Evolutionary conservation across 1,284 basidiomycete species (phyloP).

Genomic region (Xanthoconium separans): DNA sequence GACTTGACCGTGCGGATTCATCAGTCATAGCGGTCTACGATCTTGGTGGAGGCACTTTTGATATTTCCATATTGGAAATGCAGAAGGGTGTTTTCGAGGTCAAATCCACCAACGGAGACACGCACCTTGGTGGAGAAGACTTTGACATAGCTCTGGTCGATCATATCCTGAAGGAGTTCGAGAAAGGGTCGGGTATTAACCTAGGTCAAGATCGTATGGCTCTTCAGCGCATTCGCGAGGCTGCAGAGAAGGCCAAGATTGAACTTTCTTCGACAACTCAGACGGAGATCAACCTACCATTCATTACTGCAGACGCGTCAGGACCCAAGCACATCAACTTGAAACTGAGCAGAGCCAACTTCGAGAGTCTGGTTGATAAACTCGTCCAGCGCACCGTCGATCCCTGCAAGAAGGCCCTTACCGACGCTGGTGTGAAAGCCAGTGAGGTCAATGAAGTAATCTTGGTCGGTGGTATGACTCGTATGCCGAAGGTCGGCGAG

Average conservation of each 20-base stretch:
- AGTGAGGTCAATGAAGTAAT: conserved; percentile 96
- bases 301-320: conserved; percentile 93
- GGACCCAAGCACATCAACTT: conserved; percentile 97
- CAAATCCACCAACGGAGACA: conserved; percentile 99
- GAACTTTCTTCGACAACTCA: conserved; percentile 92
- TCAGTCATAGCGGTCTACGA: conserved; percentile 96
- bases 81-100: conserved; percentile 99
- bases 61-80: conserved; percentile 99
- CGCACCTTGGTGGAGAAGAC: conserved; percentile 98
- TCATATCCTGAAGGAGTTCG: conserved; percentile 88
- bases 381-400: conserved; percentile 91
- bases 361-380: conserved; percentile 82
- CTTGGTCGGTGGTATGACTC: conserved; percentile 96
- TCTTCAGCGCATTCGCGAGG: conserved; percentile 98
- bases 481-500: conserved; percentile 94
- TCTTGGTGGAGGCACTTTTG: conserved; percentile 92
- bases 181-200: conserved; percentile 88
- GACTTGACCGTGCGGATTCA: conserved; percentile 82
- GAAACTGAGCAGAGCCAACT: conserved; percentile 85
- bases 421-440: conserved; percentile 90
- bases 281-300: conserved; percentile 96
- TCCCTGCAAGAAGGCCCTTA: conserved; percentile 96
- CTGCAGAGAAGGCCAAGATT: conserved; percentile 99
- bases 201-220: conserved; percentile 90
- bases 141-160: conserved; percentile 93